Conservation (phyloP, 2,329 filamentous ascomycete species). For the Didymella pomorum region DNA sequence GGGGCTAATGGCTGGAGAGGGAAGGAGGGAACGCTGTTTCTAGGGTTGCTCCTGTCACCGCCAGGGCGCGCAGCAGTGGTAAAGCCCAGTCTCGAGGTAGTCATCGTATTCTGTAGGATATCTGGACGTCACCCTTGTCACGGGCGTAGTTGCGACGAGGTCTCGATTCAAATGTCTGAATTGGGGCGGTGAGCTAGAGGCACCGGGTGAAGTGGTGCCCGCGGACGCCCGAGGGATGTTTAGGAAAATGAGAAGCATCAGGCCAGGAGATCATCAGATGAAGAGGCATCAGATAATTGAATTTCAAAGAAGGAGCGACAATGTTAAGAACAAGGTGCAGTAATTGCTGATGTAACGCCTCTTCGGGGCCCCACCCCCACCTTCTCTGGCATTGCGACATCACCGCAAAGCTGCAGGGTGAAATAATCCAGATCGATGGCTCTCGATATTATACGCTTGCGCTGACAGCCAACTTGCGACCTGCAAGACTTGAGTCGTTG, state of each 20-base stretch:
- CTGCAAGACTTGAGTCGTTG: too few species aligned
- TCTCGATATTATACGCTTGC: not conserved
- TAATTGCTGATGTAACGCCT: constrained; percentile 15
- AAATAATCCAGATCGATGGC: not conserved
- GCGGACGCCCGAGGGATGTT: too few species aligned
- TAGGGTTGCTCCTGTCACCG: not conserved
- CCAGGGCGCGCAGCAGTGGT: too few species aligned
- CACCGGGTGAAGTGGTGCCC: not conserved
- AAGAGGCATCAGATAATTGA: not conserved
- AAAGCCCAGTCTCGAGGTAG: not conserved
- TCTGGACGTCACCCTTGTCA: not conserved
- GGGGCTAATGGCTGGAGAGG: not conserved
- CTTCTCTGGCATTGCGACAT: constrained; percentile 10
- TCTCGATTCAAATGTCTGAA: not conserved
- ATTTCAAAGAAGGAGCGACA: not conserved
- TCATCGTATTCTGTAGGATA: not conserved
- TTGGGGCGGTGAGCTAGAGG: not conserved
- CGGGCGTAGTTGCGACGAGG: not conserved
- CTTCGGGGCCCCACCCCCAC: constrained; percentile 16
- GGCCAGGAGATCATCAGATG: not conserved
- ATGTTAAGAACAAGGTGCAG: not conserved
- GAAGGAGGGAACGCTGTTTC: not conserved
- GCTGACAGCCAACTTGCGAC: not conserved
- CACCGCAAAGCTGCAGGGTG: not conserved
- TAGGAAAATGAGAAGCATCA: not conserved